Evolutionary conservation across 805 yeast genomes (phyloP).

Genomic region (Hanseniaspora taiwanica): DNA sequence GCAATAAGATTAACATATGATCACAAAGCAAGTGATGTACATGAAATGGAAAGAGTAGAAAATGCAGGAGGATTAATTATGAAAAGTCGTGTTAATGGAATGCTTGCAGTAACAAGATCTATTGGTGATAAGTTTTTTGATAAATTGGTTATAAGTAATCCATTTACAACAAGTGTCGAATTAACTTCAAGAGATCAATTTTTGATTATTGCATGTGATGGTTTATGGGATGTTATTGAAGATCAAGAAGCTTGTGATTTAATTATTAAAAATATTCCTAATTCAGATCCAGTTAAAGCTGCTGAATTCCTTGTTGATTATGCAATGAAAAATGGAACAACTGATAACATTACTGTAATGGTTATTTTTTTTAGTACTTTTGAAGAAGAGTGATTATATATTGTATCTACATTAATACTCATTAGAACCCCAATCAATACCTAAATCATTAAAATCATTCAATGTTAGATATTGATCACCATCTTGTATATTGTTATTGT

Average conservation of each 20-base stretch:
- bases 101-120: conserved; percentile 86
- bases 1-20: conserved; percentile 80
- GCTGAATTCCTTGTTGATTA: conserved; percentile 52
- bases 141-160: conserved; percentile 75
- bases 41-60: conserved; percentile 65
- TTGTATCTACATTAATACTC: conserved; percentile 7
- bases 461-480: conserved; percentile 22
- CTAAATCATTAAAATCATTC: conserved; percentile 24
- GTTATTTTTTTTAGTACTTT: conserved; percentile 35
- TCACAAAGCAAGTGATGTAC: conserved; percentile 77
- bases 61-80: conserved; percentile 76
- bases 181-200: conserved; percentile 54
- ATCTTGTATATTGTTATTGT: conserved; percentile 8
- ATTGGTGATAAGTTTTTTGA: conserved; percentile 91
- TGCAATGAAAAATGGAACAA: conserved; percentile 68
- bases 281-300: conserved; percentile 42
- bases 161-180: conserved; percentile 83
- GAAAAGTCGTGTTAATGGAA: conserved; percentile 89
- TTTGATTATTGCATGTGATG: conserved; percentile 88
- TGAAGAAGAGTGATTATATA: neutral
- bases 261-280: conserved; percentile 34
- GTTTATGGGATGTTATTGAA: conserved; percentile 87
- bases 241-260: conserved; percentile 76
- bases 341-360: conserved; percentile 92
- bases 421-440: conserved; percentile 21